These are phyloP conservation scores for Claviceps fusiformis DNA, from an alignment of 2,329 filamentous ascomycete species.

Conservation along the genomic window DNA sequence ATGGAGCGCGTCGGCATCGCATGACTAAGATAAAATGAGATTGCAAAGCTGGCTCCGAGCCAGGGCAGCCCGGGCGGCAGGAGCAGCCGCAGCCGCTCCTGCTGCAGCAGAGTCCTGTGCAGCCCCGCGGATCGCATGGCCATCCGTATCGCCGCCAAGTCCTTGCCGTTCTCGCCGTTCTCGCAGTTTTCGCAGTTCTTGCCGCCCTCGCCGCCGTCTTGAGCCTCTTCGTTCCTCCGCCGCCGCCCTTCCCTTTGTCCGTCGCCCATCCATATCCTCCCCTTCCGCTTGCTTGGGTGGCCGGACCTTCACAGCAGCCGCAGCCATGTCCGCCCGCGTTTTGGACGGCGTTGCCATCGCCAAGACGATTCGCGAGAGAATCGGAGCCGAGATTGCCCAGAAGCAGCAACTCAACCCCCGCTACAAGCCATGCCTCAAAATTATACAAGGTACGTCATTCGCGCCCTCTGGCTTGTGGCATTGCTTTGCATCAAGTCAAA, in stretches of 20 bases:
- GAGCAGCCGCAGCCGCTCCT: not conserved
- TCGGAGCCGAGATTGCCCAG: conserved; percentile 67
- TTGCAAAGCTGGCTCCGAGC: not conserved
- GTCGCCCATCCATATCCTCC: not conserved
- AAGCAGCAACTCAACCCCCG: conserved; percentile 73
- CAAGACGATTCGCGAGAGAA: conserved; percentile 71
- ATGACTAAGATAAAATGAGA: not conserved
- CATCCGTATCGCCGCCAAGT: not conserved
- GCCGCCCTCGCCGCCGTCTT: not conserved
- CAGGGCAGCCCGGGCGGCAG: not conserved
- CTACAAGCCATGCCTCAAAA: conserved; percentile 81
- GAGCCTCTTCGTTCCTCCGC: not conserved
- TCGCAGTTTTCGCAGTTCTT: not conserved
- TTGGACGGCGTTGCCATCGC: conserved; percentile 96
- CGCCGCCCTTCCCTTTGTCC: not conserved
- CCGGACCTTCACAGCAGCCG: conserved; percentile 32
- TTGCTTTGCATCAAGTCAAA: conserved; percentile 8
- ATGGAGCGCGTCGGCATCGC: not conserved
- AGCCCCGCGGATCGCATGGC: not conserved
- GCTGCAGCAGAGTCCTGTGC: not conserved
- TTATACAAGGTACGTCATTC: conserved; percentile 65
- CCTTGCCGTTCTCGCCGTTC: not conserved
- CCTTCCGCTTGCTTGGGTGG: conserved; percentile 3
- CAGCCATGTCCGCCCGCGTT: conserved; percentile 71
- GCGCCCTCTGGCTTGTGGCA: conserved; percentile 4